phyloP scores from a whole-genome alignment of 2,329 filamentous ascomycete genomes.

The Geosmithia putterillii region DNA sequence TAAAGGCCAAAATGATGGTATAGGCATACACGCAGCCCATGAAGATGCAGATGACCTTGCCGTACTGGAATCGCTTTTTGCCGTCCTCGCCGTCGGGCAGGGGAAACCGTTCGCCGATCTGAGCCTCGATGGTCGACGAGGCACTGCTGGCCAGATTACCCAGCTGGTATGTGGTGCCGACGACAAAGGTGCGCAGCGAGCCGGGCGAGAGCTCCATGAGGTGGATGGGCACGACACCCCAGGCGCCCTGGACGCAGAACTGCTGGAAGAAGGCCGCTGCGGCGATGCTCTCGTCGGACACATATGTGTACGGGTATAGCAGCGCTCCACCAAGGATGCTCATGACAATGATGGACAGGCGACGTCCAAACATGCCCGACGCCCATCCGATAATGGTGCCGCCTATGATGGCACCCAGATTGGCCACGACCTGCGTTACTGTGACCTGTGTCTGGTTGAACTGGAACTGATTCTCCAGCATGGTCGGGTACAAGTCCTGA shows the following conservation, averaged over 20 bases:
- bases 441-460: slow-evolving; percentile 46
- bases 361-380: slow-evolving; percentile 57
- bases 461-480: slow-evolving; percentile 42
- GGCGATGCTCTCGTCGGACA: slow-evolving; percentile 49
- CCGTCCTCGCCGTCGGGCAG: slow-evolving; percentile 41
- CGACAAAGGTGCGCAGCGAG: slow-evolving; percentile 59
- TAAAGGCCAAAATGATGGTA: slow-evolving; percentile 46
- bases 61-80: slow-evolving; percentile 55
- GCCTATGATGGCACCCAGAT: slow-evolving; percentile 58
- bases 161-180: slow-evolving; percentile 62
- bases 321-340: slow-evolving; percentile 58
- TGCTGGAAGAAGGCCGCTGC: slow-evolving; percentile 76
- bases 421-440: slow-evolving; percentile 60
- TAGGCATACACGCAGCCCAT: slow-evolving; percentile 71
- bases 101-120: slow-evolving; percentile 63
- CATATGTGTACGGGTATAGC: slow-evolving; percentile 74
- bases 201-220: slow-evolving; percentile 62
- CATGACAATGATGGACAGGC: slow-evolving; percentile 55
- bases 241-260: slow-evolving; percentile 54
- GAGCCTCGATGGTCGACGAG: slow-evolving; percentile 64
- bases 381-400: slow-evolving; percentile 55
- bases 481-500: slow-evolving; percentile 48
- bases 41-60: slow-evolving; percentile 80
- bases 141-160: slow-evolving; percentile 62
- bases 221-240: slow-evolving; percentile 60